Evolutionary conservation across 495 filamentous ascomycete genomes (phyloP), one percentile per base, ranked within the genome.

Genomic region (Clavariopsis aquatica): DNA sequence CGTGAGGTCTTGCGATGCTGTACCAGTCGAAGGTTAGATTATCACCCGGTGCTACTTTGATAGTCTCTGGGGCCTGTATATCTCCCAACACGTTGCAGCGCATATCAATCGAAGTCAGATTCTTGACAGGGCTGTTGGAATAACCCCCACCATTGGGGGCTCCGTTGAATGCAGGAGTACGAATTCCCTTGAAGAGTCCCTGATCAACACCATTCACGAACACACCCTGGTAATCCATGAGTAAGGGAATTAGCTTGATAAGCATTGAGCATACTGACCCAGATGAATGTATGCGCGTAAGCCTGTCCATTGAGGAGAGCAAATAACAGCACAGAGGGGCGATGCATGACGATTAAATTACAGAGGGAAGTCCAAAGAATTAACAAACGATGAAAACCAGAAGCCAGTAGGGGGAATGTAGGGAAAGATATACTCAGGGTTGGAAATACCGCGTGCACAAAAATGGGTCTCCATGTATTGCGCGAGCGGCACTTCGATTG

Each of bases 131-230:
- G 1, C 74, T 72, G 66, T 79, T 79, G 38, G 19, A 20, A 49
- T 64, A 68, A 0, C 78, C 78, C n/a, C 70, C 66, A 5, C 71
- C 73, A 15, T 29, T 34, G 9, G 76, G 75, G 9, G 72, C 70
- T 15, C 71, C 73, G 27, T 77, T 78, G 63, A 75, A 78, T 17
- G 76, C 76, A 1, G 78, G 78, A 1, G 71, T 73, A 8, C 78
- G 74, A 28, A 80, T 75, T 15, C 65, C 65, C 24, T 60, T 59
- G 54, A 59, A 59, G 15, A 45, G 26, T 10, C 65, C 65, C 54
- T 68, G 65, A 43, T 68, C 65, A 15, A 64, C 65, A 41, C 66
- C 66, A 54, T 69, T 69, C 13, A 65, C 61, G 27, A 61, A 65
- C 7, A 69, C 66, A 23, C 65, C 54, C 63, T 66, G 29, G 31